Percentiles rank a stretch among this genome's conserved stretches.
Evolutionary conservation across 2,329 filamentous ascomycete species (phyloP).

Genomic region (Sporothrix luriei): DNA sequence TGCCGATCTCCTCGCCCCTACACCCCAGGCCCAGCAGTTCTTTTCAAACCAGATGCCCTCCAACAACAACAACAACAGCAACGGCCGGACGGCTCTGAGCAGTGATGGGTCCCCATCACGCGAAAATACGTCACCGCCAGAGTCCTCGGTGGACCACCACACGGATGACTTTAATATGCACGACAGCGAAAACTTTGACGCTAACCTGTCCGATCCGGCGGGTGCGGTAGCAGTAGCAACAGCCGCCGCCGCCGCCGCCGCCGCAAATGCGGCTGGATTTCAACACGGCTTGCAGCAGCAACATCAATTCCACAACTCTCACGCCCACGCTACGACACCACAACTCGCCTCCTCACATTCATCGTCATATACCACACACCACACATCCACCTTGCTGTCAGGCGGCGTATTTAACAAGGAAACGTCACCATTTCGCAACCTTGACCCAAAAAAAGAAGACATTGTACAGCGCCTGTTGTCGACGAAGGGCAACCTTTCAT

Average conservation of each 20-base stretch:
- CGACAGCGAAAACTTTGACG: slow-evolving; percentile 24
- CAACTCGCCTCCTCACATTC: slow-evolving; percentile 3
- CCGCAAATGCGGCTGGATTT: neutral
- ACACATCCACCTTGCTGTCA: neutral
- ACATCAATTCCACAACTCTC: slow-evolving; percentile 25
- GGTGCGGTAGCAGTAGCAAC: neutral
- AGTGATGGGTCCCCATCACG: slow-evolving; percentile 29
- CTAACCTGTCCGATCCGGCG: slow-evolving; percentile 8
- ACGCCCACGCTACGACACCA: neutral
- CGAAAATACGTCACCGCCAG: slow-evolving; percentile 30
- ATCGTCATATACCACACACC: neutral
- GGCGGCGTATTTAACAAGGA: slow-evolving; percentile 37
- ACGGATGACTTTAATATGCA: slow-evolving; percentile 29
- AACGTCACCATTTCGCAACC: slow-evolving; percentile 44
- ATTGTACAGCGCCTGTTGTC: slow-evolving; percentile 54
- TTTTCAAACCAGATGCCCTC: neutral
- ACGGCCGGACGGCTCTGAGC: slow-evolving; percentile 22
- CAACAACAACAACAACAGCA: slow-evolving; percentile 17
- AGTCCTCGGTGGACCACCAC: slow-evolving; percentile 25
- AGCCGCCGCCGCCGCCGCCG: neutral
- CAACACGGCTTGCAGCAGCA: slow-evolving; percentile 22
- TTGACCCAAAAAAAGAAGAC: slow-evolving; percentile 50
- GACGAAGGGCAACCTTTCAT: slow-evolving; percentile 53
- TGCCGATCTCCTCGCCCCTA: slow-evolving; percentile 20
- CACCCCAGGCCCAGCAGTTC: slow-evolving; percentile 18